Base-by-base conservation (phyloP, 148 eudicot genomes). In the Spergularia bocconei region DNA sequence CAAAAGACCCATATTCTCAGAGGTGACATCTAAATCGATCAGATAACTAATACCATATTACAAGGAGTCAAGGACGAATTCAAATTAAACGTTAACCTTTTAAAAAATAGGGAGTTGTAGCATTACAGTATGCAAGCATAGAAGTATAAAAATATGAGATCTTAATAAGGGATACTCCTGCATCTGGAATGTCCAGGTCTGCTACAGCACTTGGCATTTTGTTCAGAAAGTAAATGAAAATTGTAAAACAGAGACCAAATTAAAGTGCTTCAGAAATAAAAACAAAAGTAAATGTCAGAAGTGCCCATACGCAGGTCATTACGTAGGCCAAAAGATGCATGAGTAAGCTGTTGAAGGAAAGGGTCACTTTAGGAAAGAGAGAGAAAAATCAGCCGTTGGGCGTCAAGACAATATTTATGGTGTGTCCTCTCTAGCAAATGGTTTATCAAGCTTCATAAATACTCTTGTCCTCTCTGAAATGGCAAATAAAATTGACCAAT, bases 401-500 rank as follows among this genome's bases (percentile, higher is more conserved):
- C 53, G 50, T 63, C 48, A 74, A 73, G 70, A 79, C 71, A 69
- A 69, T 74, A 6, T 44, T 79, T 55, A 71, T 70, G 76, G 71
- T 74, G 78, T 77, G 48, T 44, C 48, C 81, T 77, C 58, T 74
- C 63, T 78, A 64, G 13, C 72, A 62, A 29, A 76, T 68, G 72
- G 72, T 54, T 63, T 75, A 75, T 82, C 82, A 75, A 38, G 53
- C 53, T 70, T 54, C 4, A 36, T 73, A 60, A 70, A 53, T 73
- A 68, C 59, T 16, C 29, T 80, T 75, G 84, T 85, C 78, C 70
- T 79, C 75, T 78, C 74, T 72, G 57, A 59, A 15, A 25, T 69
- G 36, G 48, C 61, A 36, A 67, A 21, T 59, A 16, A 19, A 44
- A 69, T 21, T n/a, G 56, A 47, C 15, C 55, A 10, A 77, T 77